Evolutionary conservation across 2,329 filamentous ascomycete genomes (phyloP), one percentile per base, ranked within the genome.

Genomic region (Didymosphaeria variabile): DNA sequence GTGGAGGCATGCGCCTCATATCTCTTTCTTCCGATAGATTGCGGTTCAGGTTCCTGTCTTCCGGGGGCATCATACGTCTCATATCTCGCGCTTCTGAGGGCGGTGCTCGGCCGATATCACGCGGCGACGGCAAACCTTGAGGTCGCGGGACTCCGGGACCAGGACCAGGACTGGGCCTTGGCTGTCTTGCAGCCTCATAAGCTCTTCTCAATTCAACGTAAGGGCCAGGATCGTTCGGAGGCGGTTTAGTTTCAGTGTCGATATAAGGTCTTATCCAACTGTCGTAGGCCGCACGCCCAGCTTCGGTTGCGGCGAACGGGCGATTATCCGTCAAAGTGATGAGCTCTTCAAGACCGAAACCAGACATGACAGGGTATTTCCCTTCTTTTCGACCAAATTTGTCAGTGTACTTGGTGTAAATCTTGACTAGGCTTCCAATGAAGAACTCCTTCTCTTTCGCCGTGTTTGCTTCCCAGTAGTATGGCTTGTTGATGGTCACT

Each of bases 371-470:
- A 2, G 95, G 95, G 34, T 88, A 80, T 72, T 90, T 91, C 13
- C 94, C 94, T 31, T 92, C 91, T 23, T 62, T 58, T 5, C 52
- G 26, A 36, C 47, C 38, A 9, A 45, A 51, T 13, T 70, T 70
- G 60, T 73, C 73, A 0, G 95, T 98, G 76, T 98, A 99, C 80
- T 98, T 99, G 71, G 90, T 90, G 77, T 92, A 99, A 67, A 99
- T 97, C 79, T 98, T 99, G 74, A 98, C 88, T 69, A 98, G 81
- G 78, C 94, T 97, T 36, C 92, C 93, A 72, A 99, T 95, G 79
- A 99, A 99, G 81, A 98, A 98, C 76, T 97, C 94, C 84, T 97
- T 98, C 80, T 99, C 95, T 81, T 97, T 97, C 56, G 92, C 87
- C 0, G 92, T 95, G 66, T 93, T 90, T 36, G 95, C 93, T 78